phyloP scores from a whole-genome alignment of 192 early-diverging fungal genomes.

The Oehlia diaphana region DNA sequence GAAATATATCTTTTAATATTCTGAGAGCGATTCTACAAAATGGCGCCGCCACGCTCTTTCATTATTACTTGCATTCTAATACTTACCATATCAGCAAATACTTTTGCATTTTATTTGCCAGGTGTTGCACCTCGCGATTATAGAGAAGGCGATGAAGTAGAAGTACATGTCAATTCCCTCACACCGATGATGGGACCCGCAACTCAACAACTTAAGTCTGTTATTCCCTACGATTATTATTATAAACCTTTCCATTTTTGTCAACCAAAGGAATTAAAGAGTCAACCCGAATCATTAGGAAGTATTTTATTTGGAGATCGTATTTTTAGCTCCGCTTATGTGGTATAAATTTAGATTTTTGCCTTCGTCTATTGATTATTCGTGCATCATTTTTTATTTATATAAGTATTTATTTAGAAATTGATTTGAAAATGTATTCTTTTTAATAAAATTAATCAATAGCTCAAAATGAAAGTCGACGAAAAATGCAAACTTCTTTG shows the following conservation, averaged over 20 bases:
- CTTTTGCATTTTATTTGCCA: conserved; percentile 84
- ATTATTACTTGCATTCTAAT: conserved; percentile 13
- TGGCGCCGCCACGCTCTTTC: not conserved
- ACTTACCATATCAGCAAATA: not conserved
- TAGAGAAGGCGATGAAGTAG: conserved; percentile 61
- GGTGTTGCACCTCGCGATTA: conserved; percentile 93
- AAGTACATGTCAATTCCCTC: conserved; percentile 83
- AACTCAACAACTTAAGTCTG: conserved; percentile 64
- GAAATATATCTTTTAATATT: not conserved
- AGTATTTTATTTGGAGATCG: conserved; percentile 96
- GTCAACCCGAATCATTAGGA: conserved; percentile 80
- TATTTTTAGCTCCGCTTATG: conserved; percentile 78
- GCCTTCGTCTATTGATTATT: not conserved
- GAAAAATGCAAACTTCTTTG: conserved; percentile 70
- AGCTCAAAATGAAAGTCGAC: conserved; percentile 70
- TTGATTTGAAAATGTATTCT: not conserved
- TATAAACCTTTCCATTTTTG: conserved; percentile 87
- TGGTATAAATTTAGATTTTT: conserved; percentile 49
- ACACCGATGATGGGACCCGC: conserved; percentile 67
- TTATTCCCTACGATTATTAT: conserved; percentile 89
- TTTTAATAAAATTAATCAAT: not conserved
- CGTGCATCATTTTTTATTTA: not conserved
- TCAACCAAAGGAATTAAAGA: conserved; percentile 53
- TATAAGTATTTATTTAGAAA: not conserved
- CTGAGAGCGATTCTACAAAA: not conserved